Percentiles rank a stretch among this genome's conserved stretches.
Evolutionary conservation across 2,329 filamentous ascomycete genomes (phyloP).

Genomic region (Ambrosiella xylebori): DNA sequence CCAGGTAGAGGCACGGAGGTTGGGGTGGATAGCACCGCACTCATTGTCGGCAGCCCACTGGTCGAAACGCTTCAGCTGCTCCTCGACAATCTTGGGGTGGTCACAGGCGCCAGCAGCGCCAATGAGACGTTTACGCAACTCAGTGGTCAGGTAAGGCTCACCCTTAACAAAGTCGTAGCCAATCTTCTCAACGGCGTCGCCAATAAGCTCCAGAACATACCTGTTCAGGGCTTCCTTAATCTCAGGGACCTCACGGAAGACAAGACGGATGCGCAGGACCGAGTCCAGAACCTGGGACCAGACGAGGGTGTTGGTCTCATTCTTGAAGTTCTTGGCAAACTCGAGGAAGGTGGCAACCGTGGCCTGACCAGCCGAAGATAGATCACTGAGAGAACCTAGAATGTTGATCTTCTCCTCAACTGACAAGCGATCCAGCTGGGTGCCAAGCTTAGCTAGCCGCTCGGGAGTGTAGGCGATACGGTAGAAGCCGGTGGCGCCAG

Average conservation of each 20-base stretch:
- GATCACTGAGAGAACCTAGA: slow-evolving; percentile 72
- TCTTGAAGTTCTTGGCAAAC: slow-evolving; percentile 68
- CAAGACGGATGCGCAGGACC: slow-evolving; percentile 59
- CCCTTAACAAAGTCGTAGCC: slow-evolving; percentile 68
- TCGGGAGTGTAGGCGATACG: slow-evolving; percentile 83
- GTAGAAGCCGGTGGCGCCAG: slow-evolving; percentile 74
- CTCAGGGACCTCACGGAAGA: slow-evolving; percentile 61
- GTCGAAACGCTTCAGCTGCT: slow-evolving; percentile 64
- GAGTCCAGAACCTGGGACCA: slow-evolving; percentile 74
- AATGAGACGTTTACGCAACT: slow-evolving; percentile 71
- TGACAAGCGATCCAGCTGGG: slow-evolving; percentile 56
- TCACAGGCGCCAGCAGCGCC: slow-evolving; percentile 56
- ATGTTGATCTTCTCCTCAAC: slow-evolving; percentile 86
- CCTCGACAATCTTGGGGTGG: slow-evolving; percentile 55
- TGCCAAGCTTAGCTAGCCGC: slow-evolving; percentile 63
- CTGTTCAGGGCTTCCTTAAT: slow-evolving; percentile 58
- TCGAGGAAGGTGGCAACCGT: slow-evolving; percentile 67
- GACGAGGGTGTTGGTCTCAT: slow-evolving; percentile 72
- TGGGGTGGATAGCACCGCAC: slow-evolving; percentile 56
- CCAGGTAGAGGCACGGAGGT: slow-evolving; percentile 66
- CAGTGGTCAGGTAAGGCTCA: slow-evolving; percentile 67
- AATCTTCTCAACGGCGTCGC: slow-evolving; percentile 56
- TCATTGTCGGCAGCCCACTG: slow-evolving; percentile 58
- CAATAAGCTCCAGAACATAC: slow-evolving; percentile 63
- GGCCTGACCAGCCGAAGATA: slow-evolving; percentile 74